These are phyloP conservation scores for Lactifluus rugatus DNA, from an alignment of 768 basidiomycete genomes.

Conservation along the genomic window DNA sequence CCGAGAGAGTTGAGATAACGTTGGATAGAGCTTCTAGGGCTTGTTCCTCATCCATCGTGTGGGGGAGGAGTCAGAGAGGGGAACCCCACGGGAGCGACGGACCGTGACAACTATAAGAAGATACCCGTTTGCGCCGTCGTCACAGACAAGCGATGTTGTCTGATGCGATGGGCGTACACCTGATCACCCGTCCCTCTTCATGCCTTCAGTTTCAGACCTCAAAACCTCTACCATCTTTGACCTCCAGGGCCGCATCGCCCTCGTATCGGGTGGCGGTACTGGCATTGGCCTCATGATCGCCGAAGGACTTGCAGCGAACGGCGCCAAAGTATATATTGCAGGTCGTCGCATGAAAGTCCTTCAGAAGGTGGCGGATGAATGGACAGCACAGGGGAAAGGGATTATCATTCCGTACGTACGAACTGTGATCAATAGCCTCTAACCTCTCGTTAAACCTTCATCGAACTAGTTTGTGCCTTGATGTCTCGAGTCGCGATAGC, in stretches of 20 bases:
- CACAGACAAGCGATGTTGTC: too few species aligned
- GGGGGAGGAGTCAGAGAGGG: too few species aligned
- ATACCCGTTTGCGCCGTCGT: too few species aligned
- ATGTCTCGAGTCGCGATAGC: conserved; percentile 60
- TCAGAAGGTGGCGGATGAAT: conserved; percentile 38
- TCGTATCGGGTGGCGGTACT: conserved; percentile 22
- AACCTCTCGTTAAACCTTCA: neutral
- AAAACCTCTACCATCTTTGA: conserved; percentile 10
- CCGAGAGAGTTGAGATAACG: conserved; percentile 47
- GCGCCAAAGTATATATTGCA: conserved; percentile 74
- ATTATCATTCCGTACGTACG: conserved; percentile 47
- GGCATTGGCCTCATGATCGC: conserved; percentile 56
- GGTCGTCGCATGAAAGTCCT: conserved; percentile 60
- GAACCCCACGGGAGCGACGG: neutral
- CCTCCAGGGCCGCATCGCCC: conserved; percentile 19
- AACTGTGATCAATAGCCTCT: neutral
- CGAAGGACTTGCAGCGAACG: conserved; percentile 62
- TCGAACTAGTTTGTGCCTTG: conserved; percentile 47
- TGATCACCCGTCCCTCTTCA: neutral
- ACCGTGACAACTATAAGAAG: neutral
- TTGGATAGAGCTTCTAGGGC: conserved; percentile 55
- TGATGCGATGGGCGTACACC: too few species aligned
- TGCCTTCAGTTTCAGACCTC: conserved; percentile 6
- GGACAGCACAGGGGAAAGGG: conserved; percentile 36
- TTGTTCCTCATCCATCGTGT: conserved; percentile 48